Conservation (phyloP, 257 asterid genomes). For the Solanum neorickii region DNA sequence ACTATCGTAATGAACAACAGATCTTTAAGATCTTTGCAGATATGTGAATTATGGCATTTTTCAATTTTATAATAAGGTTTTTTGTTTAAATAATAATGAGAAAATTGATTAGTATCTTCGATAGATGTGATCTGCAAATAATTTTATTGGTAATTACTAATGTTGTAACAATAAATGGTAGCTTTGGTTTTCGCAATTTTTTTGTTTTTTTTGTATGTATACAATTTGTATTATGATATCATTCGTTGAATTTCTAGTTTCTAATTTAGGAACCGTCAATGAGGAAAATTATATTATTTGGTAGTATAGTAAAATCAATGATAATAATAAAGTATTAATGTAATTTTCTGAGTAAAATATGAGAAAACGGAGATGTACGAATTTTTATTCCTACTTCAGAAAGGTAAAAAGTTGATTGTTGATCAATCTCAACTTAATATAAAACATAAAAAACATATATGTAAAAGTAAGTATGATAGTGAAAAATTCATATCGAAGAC, state of each 20-base stretch:
- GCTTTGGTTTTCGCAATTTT: not conserved
- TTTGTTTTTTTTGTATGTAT: not conserved
- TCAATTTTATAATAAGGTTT: not conserved
- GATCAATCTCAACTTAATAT: not conserved
- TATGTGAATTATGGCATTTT: not conserved
- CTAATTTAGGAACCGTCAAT: not conserved
- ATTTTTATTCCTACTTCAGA: no score
- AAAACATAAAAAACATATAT: no score
- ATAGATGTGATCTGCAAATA: not conserved
- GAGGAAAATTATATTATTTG: not conserved
- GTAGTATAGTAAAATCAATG: not conserved
- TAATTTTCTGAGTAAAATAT: not conserved
- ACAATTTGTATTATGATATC: not conserved
- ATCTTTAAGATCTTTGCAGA: not conserved
- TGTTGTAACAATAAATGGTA: not conserved
- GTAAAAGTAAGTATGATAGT: no score
- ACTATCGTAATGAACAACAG: not conserved
- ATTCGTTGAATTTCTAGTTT: not conserved
- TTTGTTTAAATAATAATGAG: not conserved
- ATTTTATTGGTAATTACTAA: not conserved
- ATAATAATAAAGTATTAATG: not conserved
- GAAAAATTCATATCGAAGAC: no score
- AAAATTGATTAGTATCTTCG: not conserved
- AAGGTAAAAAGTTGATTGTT: not conserved
- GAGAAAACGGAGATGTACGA: rapidly evolving